Evolutionary conservation across 169 alveolate genomes (phyloP).

Genomic region (Miamiensis avidus): DNA sequence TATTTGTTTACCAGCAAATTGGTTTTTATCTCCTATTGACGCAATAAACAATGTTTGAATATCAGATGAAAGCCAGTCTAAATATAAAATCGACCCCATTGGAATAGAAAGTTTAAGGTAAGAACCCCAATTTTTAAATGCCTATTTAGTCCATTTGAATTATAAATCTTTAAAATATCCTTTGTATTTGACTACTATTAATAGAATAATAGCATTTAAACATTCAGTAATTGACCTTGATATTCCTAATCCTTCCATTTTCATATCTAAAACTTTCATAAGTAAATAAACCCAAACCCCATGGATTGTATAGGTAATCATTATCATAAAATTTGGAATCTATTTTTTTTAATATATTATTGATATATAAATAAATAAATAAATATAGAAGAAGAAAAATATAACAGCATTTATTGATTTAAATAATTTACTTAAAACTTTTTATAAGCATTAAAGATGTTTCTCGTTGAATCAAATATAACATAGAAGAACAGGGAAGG

Average conservation of each 20-base stretch:
- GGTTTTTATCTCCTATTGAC: not conserved
- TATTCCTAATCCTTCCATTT: not conserved
- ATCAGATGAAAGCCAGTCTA: not conserved
- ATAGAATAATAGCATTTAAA: not conserved
- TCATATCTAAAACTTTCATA: not conserved
- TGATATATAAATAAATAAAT: too few species aligned
- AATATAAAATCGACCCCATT: not conserved
- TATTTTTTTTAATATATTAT: too few species aligned
- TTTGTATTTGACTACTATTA: too few species aligned
- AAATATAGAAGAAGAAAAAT: too few species aligned
- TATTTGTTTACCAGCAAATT: not conserved
- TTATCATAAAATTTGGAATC: not conserved
- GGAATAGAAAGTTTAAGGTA: not conserved
- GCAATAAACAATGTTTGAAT: not conserved
- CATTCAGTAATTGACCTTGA: not conserved
- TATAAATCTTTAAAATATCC: not conserved
- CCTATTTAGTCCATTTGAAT: not conserved
- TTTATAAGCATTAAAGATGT: not conserved
- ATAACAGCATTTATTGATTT: too few species aligned
- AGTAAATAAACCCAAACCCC: not conserved
- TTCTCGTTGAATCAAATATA: not conserved
- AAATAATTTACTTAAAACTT: not conserved
- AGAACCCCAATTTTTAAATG: not conserved
- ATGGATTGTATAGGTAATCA: not conserved
- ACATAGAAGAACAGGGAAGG: not conserved